Base-by-base conservation (phyloP, 257 asterid species). In the Fraxinus americana region DNA sequence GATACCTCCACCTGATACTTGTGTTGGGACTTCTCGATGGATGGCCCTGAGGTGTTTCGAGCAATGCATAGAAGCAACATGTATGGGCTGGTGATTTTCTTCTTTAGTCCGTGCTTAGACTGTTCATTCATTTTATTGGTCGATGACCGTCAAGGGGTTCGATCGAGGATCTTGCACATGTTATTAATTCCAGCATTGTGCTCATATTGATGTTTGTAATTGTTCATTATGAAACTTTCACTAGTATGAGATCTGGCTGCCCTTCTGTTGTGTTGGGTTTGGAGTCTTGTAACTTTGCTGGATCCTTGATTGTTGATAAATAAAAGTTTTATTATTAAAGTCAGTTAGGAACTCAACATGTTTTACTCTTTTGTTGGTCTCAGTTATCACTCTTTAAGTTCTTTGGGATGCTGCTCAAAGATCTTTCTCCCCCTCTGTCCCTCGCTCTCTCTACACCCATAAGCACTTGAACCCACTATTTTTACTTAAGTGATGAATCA, bases 21-120 rank as follows among this genome's bases (percentile, higher is more conserved):
- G 97, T 84, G 99, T 92, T 78, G 99, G 99, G 77, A 93, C 99
- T 48, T 97, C 97, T 59, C 86, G 97, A 65, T 95, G 99, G 99
- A 95, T 95, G 97, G 97, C 98, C 73, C 98, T 57, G 99, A 94
- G 83, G 89, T 87, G 75, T 80, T 87, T 27, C 83, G 71, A 35
- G 81, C 91, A 27, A 83, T 85, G 88, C 82, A 80, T 63, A 76
- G 79, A 65, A 71, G 48, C 65, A 80, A 48, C 50, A 12, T 82
- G 52, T 89, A 89, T 83, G 92, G 92, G n/a, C 82, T 89, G 91
- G 92, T 89, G 73, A 81, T 86, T 77, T 54, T 27, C 19, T 12
- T 5, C 54, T 34, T 1, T 32, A 13, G 35, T 59, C 50, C 32
- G 52, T 21, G 29, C n/a, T 39, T 35, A 16, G 66, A 39, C 16